phyloP scores from a whole-genome alignment of 805 yeast species.

The Wickerhamomyces mucosus region DNA sequence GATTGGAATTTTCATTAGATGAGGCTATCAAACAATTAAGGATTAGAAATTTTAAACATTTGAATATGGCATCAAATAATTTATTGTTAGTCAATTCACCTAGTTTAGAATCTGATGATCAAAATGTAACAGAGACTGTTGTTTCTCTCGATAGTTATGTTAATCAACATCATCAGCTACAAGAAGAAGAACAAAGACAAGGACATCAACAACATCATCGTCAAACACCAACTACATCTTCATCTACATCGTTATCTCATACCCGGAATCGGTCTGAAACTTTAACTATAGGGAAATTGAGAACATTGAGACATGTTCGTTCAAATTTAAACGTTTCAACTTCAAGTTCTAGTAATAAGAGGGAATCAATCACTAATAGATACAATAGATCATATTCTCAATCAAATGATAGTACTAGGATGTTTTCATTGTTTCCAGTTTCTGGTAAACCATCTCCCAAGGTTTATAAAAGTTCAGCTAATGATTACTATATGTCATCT shows the following conservation, averaged over 20 bases:
- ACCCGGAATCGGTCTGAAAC: conserved; percentile 20
- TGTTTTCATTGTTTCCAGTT: not conserved
- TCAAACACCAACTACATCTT: too few relatives aligned
- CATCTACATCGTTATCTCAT: conserved; percentile 6
- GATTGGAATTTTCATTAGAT: conserved; percentile 82
- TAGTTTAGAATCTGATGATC: not conserved
- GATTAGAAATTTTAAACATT: conserved; percentile 43
- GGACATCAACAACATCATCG: not conserved
- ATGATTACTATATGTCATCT: not conserved
- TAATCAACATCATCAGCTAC: not conserved
- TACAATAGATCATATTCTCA: conserved; percentile 18
- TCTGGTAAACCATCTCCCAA: not conserved
- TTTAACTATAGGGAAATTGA: conserved; percentile 10
- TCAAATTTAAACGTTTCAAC: conserved; percentile 9
- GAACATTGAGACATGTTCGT: conserved; percentile 10
- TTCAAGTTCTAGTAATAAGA: conserved; percentile 2
- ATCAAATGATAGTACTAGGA: conserved; percentile 9
- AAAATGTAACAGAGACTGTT: not conserved
- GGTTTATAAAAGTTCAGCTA: not conserved
- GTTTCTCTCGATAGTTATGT: not conserved
- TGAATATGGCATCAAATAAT: conserved; percentile 9
- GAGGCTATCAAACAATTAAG: conserved; percentile 61
- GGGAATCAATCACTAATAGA: conserved; percentile 3
- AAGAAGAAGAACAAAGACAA: not conserved
- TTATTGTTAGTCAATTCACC: conserved; percentile 18